Evolutionary conservation across 1,284 basidiomycete genomes (phyloP).

Genomic region (Microbotryum violaceum): DNA sequence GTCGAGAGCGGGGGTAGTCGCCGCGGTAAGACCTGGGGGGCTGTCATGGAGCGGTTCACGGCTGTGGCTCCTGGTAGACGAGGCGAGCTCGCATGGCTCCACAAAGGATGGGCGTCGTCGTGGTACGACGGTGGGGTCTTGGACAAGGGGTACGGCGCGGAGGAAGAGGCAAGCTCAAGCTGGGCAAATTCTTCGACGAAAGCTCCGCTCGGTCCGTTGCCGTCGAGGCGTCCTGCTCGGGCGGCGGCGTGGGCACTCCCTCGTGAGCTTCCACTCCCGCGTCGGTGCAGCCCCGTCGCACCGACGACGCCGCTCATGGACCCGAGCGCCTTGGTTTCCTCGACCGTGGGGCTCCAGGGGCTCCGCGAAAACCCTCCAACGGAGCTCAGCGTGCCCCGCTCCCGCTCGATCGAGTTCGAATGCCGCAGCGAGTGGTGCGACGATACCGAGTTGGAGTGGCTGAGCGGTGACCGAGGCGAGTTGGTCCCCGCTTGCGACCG

Average conservation of each 20-base stretch:
- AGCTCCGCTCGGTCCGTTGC: background rate
- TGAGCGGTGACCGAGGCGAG: constrained; percentile 7
- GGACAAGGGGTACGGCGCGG: background rate
- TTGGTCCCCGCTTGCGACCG: constrained; percentile 12
- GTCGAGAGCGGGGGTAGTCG: constrained; percentile 28
- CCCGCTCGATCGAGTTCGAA: constrained; percentile 4
- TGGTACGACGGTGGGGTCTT: too few relatives aligned
- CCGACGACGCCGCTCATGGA: constrained; percentile 1
- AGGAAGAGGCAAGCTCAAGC: background rate
- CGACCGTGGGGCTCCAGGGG: constrained; percentile 31
- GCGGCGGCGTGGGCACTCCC: constrained; percentile 1
- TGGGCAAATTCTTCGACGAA: background rate
- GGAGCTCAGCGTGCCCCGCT: constrained; percentile 8
- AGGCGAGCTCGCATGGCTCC: too few relatives aligned
- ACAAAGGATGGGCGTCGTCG: too few relatives aligned
- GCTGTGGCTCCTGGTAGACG: too few relatives aligned
- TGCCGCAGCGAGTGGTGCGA: constrained; percentile 7
- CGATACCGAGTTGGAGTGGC: constrained; percentile 24
- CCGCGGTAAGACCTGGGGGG: background rate
- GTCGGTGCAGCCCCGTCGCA: constrained; percentile 14
- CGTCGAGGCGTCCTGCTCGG: too few relatives aligned
- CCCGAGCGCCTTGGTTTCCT: constrained; percentile 29
- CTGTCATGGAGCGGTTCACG: background rate
- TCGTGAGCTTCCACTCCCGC: constrained; percentile 19
- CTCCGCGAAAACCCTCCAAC: constrained; percentile 19